These are phyloP conservation scores for Arbutus unedo DNA, from an alignment of 148 eudicot species.

Conservation along the genomic window DNA sequence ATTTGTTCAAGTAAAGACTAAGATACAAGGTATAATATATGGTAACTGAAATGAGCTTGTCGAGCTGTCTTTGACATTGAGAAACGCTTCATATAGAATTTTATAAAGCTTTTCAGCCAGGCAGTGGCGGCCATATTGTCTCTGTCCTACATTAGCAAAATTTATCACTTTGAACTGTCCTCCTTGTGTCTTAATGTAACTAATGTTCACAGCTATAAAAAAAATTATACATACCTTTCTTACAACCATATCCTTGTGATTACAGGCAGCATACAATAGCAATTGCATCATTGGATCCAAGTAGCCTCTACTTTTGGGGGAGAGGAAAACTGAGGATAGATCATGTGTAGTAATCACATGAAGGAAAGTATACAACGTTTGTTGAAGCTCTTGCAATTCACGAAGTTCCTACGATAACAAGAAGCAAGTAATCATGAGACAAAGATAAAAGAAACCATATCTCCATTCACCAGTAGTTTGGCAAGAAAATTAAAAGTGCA, in stretches of 20 bases:
- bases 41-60: neutral
- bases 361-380: conserved; percentile 73
- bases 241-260: conserved; percentile 72
- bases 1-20: neutral
- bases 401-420: conserved; percentile 71
- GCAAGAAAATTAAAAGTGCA: conserved; percentile 1
- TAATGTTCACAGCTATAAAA: neutral
- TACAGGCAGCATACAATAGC: conserved; percentile 61
- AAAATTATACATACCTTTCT: conserved; percentile 59
- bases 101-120: neutral
- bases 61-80: neutral
- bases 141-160: neutral
- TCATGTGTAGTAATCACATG: conserved; percentile 87
- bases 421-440: conserved; percentile 15
- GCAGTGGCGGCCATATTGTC: neutral
- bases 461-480: neutral
- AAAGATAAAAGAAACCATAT: neutral
- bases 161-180: neutral
- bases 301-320: conserved; percentile 55
- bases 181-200: neutral
- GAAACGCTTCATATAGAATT: neutral
- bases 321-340: conserved; percentile 76
- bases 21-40: neutral
- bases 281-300: conserved; percentile 71
- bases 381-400: conserved; percentile 84